A percentile compares a stretch with the other conserved stretches of the same genome.
These are phyloP conservation scores for Auricularia sp. DNA, from an alignment of 768 basidiomycete genomes.

Conservation along the genomic window DNA sequence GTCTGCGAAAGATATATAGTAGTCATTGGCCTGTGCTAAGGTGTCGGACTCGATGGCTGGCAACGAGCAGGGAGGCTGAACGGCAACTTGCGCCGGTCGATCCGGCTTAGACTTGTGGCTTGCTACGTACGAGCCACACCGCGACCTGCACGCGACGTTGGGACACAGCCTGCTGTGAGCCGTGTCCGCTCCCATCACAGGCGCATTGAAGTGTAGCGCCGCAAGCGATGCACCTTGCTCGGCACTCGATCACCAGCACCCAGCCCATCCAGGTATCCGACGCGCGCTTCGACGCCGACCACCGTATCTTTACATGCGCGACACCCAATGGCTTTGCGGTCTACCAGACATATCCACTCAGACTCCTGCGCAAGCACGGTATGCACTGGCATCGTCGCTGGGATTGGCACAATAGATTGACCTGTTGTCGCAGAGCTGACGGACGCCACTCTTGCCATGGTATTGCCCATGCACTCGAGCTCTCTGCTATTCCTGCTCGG, in stretches of 20 bases:
- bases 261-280: slow-evolving; percentile 66
- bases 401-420: slow-evolving; percentile 2
- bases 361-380: slow-evolving; percentile 77
- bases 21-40: too few relatives aligned
- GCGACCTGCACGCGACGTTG: too few relatives aligned
- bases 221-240: slow-evolving; percentile 65
- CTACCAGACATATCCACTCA: slow-evolving; percentile 66
- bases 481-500: slow-evolving; percentile 81
- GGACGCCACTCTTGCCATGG: slow-evolving; percentile 69
- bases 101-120: too few relatives aligned
- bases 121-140: too few relatives aligned
- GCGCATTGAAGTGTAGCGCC: background rate
- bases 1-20: too few relatives aligned
- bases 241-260: slow-evolving; percentile 73
- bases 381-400: slow-evolving; percentile 12
- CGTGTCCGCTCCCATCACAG: background rate
- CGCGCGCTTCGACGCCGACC: slow-evolving; percentile 72
- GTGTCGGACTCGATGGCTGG: too few relatives aligned
- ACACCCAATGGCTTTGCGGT: slow-evolving; percentile 78
- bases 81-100: too few relatives aligned
- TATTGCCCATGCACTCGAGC: slow-evolving; percentile 69
- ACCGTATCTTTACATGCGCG: slow-evolving; percentile 67
- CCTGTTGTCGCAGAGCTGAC: slow-evolving; percentile 47
- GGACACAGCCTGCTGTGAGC: background rate
- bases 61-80: too few relatives aligned